Evolutionary conservation across 805 yeast genomes (phyloP).

Genomic region (Yarrowia sp.): DNA sequence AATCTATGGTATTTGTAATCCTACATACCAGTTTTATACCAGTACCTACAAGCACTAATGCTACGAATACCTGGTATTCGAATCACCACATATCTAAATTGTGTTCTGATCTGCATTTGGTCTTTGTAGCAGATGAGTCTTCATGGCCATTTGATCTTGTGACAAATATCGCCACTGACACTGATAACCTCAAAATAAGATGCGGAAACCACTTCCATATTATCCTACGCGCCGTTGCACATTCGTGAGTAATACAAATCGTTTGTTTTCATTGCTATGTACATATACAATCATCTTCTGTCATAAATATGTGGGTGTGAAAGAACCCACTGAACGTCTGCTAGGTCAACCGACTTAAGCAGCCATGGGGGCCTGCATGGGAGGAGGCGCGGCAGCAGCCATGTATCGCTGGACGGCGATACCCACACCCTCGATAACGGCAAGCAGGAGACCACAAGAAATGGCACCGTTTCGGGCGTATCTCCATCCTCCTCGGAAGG

Average conservation of each 20-base stretch:
- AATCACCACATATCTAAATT: too few relatives aligned
- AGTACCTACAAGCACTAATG: too few relatives aligned
- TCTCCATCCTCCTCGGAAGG: conserved; percentile 98
- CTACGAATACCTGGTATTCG: too few relatives aligned
- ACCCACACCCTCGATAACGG: conserved; percentile 97
- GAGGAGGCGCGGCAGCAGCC: conserved; percentile 49
- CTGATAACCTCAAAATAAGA: too few relatives aligned
- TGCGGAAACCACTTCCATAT: too few relatives aligned
- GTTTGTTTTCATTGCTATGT: conserved; percentile 18
- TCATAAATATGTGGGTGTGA: conserved; percentile 22
- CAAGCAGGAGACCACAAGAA: conserved; percentile 94
- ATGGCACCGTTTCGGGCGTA: conserved; percentile 95
- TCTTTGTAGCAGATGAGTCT: too few relatives aligned
- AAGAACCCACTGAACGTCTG: conserved; percentile 5
- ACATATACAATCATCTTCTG: conserved; percentile 23
- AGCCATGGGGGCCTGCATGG: conserved; percentile 30
- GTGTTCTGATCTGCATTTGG: too few relatives aligned
- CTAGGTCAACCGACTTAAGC: conserved; percentile 29
- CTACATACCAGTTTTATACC: too few relatives aligned
- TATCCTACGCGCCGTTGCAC: background rate
- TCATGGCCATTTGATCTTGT: too few relatives aligned
- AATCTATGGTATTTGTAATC: too few relatives aligned
- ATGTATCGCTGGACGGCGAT: conserved; percentile 88
- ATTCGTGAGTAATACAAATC: background rate
- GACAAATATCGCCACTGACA: too few relatives aligned